Evolutionary conservation across 345 rosid genomes (phyloP), one percentile per base, ranked within the genome.

Genomic region (Salix koriyanagi): DNA sequence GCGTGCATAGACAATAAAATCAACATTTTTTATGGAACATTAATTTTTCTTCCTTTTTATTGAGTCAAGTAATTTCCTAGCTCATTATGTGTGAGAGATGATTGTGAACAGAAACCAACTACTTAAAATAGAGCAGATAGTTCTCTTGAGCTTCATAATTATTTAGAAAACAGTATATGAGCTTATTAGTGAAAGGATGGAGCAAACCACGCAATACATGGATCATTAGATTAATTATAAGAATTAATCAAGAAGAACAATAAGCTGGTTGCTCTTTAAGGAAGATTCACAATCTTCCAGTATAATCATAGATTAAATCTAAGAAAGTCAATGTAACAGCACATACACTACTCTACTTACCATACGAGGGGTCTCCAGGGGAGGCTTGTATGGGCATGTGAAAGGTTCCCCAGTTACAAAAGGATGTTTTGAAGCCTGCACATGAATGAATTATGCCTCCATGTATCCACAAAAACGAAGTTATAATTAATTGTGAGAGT

Each of bases 361-460:
- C 94, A 92, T 72, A 65, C 87, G 89, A 84, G 98, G 93, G 28
- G 95, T 86, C 83, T 94, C 99, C 6, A 78, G 87, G 37, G 90
- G 92, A 72, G 99, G 99, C 81, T 80, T 83, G 83, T 92, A 96
- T 58, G 98, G 99, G 82, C 90, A 83, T 14, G 89, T 94, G 84
- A 96, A 94, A 77, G 99, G 98, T 78, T 96, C 98, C 70, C 99
- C 98, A 23, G 99, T 96, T 67, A 96, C 89, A 81, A 96, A 96
- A 82, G 99, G 99, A 82, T 96, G 99, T 84, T 85, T 92, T 78
- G 97, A 93, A 71, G 99, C 99, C 99, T 96, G 90, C 81, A 87
- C 62, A 71, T 18, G 15, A 62, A 80, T 70, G 62, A 79, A 67
- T 72, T 69, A 13, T 25, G 23, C 69, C 70, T 70, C 50, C 56